Evolutionary conservation across 2,329 filamentous ascomycete species (phyloP).

Genomic region (Sporothrix mexicana): DNA sequence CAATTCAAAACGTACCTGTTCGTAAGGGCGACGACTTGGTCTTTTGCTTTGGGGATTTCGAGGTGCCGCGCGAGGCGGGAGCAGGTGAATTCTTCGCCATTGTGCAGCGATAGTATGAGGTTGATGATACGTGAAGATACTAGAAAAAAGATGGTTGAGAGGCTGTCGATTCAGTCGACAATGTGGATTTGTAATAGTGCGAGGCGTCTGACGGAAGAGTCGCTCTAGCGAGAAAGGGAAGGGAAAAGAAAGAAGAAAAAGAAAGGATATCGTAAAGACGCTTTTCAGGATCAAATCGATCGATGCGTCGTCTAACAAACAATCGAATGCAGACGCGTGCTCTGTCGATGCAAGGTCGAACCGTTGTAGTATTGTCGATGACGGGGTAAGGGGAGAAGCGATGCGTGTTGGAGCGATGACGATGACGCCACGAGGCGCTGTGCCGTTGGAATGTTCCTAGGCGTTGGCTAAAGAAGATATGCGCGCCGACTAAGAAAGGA

Average conservation of each 20-base stretch:
- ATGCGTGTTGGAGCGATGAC: not conserved
- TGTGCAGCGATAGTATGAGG: constrained; percentile 42
- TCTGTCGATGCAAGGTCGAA: not conserved
- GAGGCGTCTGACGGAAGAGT: constrained; percentile 23
- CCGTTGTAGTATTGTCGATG: not conserved
- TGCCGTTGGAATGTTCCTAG: not conserved
- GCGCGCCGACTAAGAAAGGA: not conserved
- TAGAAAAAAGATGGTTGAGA: not conserved
- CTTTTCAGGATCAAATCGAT: not conserved
- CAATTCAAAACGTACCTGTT: constrained; percentile 49
- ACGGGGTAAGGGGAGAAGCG: not conserved
- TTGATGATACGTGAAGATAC: constrained; percentile 5
- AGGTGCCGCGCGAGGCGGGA: constrained; percentile 50
- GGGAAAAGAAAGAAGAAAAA: not conserved
- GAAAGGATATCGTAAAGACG: not conserved
- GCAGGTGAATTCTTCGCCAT: constrained; percentile 54
- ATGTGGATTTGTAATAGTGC: constrained; percentile 20
- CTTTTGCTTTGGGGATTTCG: constrained; percentile 57
- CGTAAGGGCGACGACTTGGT: constrained; percentile 50
- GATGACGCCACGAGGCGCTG: constrained; percentile 28
- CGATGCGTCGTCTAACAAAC: not conserved
- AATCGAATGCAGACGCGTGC: not conserved
- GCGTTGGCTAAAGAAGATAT: not conserved
- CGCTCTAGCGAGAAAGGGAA: not conserved
- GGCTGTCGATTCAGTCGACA: not conserved